Evolutionary conservation across 192 early-diverging fungal species (phyloP), one percentile per base, ranked within the genome.

Genomic region (Coemansia javaensis): DNA sequence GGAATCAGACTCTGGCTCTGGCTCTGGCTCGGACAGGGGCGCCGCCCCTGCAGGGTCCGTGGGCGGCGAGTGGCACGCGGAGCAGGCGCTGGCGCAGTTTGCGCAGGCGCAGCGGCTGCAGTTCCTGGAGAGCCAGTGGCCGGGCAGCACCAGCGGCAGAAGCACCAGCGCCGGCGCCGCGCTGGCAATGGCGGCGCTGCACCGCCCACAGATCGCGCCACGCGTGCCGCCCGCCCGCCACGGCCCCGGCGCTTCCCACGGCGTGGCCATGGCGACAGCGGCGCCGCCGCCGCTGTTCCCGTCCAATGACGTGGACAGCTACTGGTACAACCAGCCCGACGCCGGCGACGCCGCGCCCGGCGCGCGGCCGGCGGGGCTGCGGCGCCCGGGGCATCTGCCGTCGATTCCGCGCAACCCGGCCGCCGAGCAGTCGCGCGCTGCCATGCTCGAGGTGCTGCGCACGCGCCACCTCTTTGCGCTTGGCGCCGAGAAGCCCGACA

Each of bases 251-350:
- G 38, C 7, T 27, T 39, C 48, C 7, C 35, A n/a, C 4, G 48
- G 40, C n/a, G 15, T n/a, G n/a, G n/a, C n/a, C n/a, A n/a, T n/a
- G n/a, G n/a, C n/a, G n/a, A n/a, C n/a, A n/a, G n/a, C n/a, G n/a
- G n/a, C 50, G 5, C 14, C 18, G 35, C 41, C 20, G 12, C 59
- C 36, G 30, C 54, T 56, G 15, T 75, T 66, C 13, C 63, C 64
- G 24, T 66, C 64, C 4, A 75, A 66, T 32, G 64, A 74, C 46
- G 63, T 74, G 20, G 63, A 74, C 54, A 74, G 70, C 54, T 74
- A 74, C 54, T 74, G 70, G 70, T 74, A 74, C 43, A 60, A 74
- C 47, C 70, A 74, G 58, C 54, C 63, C 13, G 47, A 36, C 2
- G 23, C 50, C 7, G 40, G 23, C 15, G 27, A 23, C 7, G 28